Evolutionary conservation across 768 basidiomycete genomes (phyloP).

Genomic region (Amanita fuliginea): DNA sequence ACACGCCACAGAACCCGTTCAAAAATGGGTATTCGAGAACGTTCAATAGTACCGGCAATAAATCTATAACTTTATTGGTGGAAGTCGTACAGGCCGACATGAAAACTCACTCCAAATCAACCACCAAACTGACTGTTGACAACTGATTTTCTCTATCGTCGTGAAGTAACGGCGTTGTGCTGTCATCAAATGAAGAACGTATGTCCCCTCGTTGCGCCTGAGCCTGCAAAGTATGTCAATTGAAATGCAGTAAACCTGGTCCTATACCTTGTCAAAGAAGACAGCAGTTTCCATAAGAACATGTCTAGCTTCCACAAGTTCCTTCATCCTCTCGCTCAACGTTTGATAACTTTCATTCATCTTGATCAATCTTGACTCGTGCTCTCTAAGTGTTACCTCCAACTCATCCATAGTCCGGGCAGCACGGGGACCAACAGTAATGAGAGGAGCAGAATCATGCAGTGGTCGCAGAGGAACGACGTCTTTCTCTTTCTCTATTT

Average conservation of each 20-base stretch:
- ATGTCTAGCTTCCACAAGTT: constrained; percentile 88
- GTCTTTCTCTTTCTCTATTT: constrained; percentile 82
- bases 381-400: constrained; percentile 76
- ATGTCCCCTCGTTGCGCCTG: constrained; percentile 72
- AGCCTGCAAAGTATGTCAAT: constrained; percentile 36
- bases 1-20: constrained; percentile 98
- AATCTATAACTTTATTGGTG: constrained; percentile 41
- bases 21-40: constrained; percentile 82
- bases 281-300: constrained; percentile 92
- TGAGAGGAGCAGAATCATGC: constrained; percentile 75
- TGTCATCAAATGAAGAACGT: constrained; percentile 85
- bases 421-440: constrained; percentile 85
- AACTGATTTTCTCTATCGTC: constrained; percentile 74
- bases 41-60: constrained; percentile 93
- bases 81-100: background rate
- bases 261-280: constrained; percentile 78
- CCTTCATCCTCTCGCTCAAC: constrained; percentile 73
- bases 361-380: constrained; percentile 71
- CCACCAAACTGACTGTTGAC: constrained; percentile 38
- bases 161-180: constrained; percentile 80
- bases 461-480: constrained; percentile 75
- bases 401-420: constrained; percentile 92
- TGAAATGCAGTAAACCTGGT: background rate
- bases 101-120: constrained; percentile 76
- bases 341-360: constrained; percentile 94